Evolutionary conservation across 192 early-diverging fungal species (phyloP).

Genomic region (Chytriomyces sp.): DNA sequence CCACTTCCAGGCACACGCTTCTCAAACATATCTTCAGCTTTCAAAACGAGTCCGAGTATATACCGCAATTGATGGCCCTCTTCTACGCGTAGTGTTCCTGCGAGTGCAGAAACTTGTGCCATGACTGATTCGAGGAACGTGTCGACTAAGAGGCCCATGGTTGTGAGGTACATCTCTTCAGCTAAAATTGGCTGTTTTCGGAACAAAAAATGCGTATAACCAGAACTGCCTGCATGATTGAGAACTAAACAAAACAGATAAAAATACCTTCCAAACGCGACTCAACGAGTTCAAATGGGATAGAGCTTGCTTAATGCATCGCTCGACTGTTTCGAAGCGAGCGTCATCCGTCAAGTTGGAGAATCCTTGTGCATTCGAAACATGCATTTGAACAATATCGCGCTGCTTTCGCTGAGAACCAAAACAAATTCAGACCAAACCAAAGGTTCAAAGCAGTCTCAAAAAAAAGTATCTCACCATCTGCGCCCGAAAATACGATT

Average conservation of each 20-base stretch:
- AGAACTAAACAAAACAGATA: slow-evolving; percentile 21
- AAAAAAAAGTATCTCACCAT: slow-evolving; percentile 48
- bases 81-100: background rate
- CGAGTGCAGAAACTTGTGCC: slow-evolving; percentile 18
- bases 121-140: slow-evolving; percentile 32
- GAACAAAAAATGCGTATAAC: background rate
- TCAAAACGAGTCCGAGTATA: slow-evolving; percentile 36
- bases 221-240: background rate
- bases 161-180: slow-evolving; percentile 37
- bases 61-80: slow-evolving; percentile 47
- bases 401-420: slow-evolving; percentile 58
- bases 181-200: slow-evolving; percentile 42
- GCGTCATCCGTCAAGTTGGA: slow-evolving; percentile 43
- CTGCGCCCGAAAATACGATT: slow-evolving; percentile 57
- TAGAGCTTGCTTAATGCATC: slow-evolving; percentile 57
- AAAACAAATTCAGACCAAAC: background rate
- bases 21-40: slow-evolving; percentile 36
- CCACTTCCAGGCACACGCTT: background rate
- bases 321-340: slow-evolving; percentile 53
- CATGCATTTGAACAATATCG: slow-evolving; percentile 50
- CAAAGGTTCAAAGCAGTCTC: background rate
- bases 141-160: slow-evolving; percentile 46
- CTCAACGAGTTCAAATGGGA: slow-evolving; percentile 52
- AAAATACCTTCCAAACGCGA: slow-evolving; percentile 63
- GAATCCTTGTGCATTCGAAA: slow-evolving; percentile 49